A percentile compares a stretch with the other conserved stretches of the same genome.
Evolutionary conservation across 768 basidiomycete species (phyloP).

Genomic region (Galerina marginata): DNA sequence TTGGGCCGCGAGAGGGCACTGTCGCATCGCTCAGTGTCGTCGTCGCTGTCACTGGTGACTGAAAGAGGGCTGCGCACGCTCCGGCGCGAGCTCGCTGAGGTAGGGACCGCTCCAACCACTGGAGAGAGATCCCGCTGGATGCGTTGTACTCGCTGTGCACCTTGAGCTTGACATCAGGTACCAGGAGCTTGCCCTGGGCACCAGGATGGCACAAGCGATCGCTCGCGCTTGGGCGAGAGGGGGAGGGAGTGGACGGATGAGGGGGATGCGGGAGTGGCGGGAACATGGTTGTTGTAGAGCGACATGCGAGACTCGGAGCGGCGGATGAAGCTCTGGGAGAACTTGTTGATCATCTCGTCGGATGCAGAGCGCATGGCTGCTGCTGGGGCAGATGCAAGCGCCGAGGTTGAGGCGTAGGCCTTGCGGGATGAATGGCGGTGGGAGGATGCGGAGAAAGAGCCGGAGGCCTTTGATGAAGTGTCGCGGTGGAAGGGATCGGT

Average conservation of each 20-base stretch:
- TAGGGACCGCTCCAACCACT: slow-evolving; percentile 36
- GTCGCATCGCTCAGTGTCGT: slow-evolving; percentile 29
- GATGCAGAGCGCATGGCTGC: slow-evolving; percentile 32
- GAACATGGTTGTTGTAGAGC: slow-evolving; percentile 23
- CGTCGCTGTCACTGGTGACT: slow-evolving; percentile 32
- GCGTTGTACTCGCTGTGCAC: slow-evolving; percentile 31
- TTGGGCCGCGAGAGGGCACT: slow-evolving; percentile 26
- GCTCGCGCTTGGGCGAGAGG: slow-evolving; percentile 47
- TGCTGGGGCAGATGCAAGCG: slow-evolving; percentile 13
- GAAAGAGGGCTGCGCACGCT: slow-evolving; percentile 42
- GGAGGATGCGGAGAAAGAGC: slow-evolving; percentile 55
- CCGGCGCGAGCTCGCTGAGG: slow-evolving; percentile 26
- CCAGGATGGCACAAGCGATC: slow-evolving; percentile 60
- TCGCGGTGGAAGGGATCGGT: slow-evolving; percentile 36
- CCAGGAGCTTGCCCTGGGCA: slow-evolving; percentile 69
- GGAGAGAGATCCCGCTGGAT: slow-evolving; percentile 44
- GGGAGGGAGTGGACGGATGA: slow-evolving; percentile 42
- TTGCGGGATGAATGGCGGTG: slow-evolving; percentile 38
- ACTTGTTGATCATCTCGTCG: slow-evolving; percentile 60
- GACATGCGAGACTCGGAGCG: slow-evolving; percentile 57
- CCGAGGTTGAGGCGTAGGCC: slow-evolving; percentile 12
- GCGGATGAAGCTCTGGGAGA: slow-evolving; percentile 60
- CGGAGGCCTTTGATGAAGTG: slow-evolving; percentile 35
- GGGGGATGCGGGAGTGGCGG: slow-evolving; percentile 33
- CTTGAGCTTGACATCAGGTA: slow-evolving; percentile 48